Conservation (phyloP, 352 stramenopile genomes). For the Phytophthora chlamydospora region DNA sequence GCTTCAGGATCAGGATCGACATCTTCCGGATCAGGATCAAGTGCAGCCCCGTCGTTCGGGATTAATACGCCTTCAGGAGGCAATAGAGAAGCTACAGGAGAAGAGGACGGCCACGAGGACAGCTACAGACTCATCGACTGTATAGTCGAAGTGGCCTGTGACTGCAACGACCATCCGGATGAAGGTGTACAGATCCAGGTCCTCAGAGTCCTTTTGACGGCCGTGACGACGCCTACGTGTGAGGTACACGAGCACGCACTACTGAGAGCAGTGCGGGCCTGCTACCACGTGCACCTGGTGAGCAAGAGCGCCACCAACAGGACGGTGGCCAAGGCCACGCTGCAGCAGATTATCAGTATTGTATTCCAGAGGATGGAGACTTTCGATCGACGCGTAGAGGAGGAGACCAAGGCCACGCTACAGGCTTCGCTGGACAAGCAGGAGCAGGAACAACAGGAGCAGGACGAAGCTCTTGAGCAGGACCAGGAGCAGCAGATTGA, state of each 20-base stretch:
- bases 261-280: conserved; percentile 94
- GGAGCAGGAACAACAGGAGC: conserved; percentile 21
- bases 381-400: conserved; percentile 76
- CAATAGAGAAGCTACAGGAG: conserved; percentile 6
- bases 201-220: conserved; percentile 91
- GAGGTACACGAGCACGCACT: conserved; percentile 93
- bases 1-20: not conserved
- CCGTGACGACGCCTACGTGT: conserved; percentile 90
- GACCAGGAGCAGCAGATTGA: conserved; percentile 16
- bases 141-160: conserved; percentile 89
- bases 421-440: conserved; percentile 58
- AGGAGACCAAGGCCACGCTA: conserved; percentile 68
- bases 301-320: conserved; percentile 94
- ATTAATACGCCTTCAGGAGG: conserved; percentile 11
- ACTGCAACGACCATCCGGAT: conserved; percentile 91
- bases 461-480: conserved; percentile 19
- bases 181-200: conserved; percentile 94
- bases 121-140: conserved; percentile 84
- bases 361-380: conserved; percentile 98
- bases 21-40: conserved; percentile 6
- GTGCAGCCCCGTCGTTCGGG: conserved; percentile 15
- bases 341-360: conserved; percentile 97
- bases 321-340: conserved; percentile 96
- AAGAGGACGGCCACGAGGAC: conserved; percentile 32
- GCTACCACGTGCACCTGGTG: conserved; percentile 97